Conservation (phyloP, 169 alveolate genomes). For the Theileria annulata region DNA sequence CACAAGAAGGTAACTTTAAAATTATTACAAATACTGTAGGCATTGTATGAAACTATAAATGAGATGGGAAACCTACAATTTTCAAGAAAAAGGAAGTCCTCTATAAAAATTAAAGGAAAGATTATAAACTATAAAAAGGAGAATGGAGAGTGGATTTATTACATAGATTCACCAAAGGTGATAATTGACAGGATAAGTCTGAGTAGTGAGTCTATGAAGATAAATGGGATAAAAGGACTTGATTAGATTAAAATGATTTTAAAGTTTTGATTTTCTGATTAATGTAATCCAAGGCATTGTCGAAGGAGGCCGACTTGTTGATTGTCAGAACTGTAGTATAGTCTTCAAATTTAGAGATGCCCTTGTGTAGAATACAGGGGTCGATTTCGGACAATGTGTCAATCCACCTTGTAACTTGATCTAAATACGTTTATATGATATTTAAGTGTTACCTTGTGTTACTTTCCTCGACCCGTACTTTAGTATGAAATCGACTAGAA, state of each 20-base stretch:
- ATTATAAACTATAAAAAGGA: constrained; percentile 45
- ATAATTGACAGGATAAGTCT: constrained; percentile 26
- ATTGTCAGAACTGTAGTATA: constrained; percentile 43
- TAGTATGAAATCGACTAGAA: constrained; percentile 51
- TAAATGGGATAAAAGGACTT: constrained; percentile 30
- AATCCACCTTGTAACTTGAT: constrained; percentile 52
- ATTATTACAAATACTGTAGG: constrained; percentile 11
- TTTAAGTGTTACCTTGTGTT: constrained; percentile 23
- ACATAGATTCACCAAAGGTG: constrained; percentile 14
- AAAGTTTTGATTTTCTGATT: constrained; percentile 33
- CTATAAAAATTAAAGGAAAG: constrained; percentile 28
- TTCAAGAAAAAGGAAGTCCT: constrained; percentile 21
- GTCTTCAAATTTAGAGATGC: constrained; percentile 55
- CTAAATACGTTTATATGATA: constrained; percentile 10
- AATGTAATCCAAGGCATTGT: constrained; percentile 23
- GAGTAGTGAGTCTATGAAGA: constrained; percentile 27
- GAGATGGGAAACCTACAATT: constrained; percentile 26
- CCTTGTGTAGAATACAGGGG: constrained; percentile 23
- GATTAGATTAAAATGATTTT: constrained; percentile 13
- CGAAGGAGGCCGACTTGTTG: constrained; percentile 28
- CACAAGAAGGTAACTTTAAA: constrained; percentile 16
- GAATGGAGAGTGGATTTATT: not conserved
- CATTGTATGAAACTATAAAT: constrained; percentile 21
- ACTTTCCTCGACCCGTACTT: constrained; percentile 46
- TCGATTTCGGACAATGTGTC: constrained; percentile 36